Conservation (phyloP, 1,284 basidiomycete genomes). For the Sanguinoderma infundibulare region DNA sequence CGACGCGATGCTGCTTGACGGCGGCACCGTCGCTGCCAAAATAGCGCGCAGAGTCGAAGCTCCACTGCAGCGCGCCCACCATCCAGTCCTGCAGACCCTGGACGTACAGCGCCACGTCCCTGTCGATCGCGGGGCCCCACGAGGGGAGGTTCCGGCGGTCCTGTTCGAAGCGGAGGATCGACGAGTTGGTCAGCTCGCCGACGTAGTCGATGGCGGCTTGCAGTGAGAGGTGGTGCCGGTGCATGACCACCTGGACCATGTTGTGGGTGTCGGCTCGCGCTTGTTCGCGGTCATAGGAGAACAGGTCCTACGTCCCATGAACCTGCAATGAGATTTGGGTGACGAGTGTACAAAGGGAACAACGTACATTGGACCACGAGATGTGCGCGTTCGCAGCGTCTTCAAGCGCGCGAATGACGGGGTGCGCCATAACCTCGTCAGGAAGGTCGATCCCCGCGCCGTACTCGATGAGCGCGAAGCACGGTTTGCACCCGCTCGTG, state of each 20-base stretch:
- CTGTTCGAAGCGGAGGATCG: conserved; percentile 31
- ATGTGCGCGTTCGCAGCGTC: conserved; percentile 36
- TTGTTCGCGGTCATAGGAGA: conserved; percentile 40
- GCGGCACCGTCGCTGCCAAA: conserved; percentile 35
- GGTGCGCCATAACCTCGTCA: conserved; percentile 35
- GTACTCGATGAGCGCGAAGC: conserved; percentile 39
- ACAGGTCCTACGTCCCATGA: conserved; percentile 32
- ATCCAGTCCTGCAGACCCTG: conserved; percentile 39
- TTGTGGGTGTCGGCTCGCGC: conserved; percentile 37
- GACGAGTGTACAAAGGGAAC: background rate
- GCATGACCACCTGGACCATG: conserved; percentile 36
- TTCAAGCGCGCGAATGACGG: conserved; percentile 31
- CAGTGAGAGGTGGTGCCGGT: conserved; percentile 26
- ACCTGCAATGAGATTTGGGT: background rate
- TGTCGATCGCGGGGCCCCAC: conserved; percentile 35
- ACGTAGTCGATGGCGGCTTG: conserved; percentile 37
- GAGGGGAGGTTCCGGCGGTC: conserved; percentile 33
- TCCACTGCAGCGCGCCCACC: conserved; percentile 38
- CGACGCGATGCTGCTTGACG: conserved; percentile 33
- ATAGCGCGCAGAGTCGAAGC: conserved; percentile 38
- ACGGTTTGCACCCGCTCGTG: conserved; percentile 36
- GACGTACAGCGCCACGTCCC: conserved; percentile 34
- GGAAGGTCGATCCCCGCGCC: conserved; percentile 37
- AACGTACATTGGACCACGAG: conserved; percentile 38
- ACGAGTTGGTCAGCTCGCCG: conserved; percentile 32